Conservation (phyloP, 2,329 filamentous ascomycete species). For the Zelopaecilomyces penicillatus region DNA sequence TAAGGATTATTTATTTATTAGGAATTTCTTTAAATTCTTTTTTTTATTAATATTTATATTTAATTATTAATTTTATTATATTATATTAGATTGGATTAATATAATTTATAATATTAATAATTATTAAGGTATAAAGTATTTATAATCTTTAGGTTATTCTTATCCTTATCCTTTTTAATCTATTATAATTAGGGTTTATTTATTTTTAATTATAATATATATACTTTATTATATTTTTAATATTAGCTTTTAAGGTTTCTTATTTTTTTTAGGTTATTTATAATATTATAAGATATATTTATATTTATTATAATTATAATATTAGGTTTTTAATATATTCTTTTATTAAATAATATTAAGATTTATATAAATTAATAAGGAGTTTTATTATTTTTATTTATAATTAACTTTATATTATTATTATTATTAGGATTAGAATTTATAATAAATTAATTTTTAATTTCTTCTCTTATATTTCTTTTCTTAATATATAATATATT, state of each 20-base stretch:
- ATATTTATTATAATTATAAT: background rate
- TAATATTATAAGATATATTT: no score
- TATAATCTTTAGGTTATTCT: no score
- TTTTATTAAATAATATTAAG: background rate
- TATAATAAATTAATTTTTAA: no score
- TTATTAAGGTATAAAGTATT: no score
- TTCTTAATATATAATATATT: no score
- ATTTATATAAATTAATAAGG: no score
- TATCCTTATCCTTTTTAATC: background rate
- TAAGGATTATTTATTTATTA: background rate
- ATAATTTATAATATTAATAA: background rate
- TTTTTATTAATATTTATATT: background rate
- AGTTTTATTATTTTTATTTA: no score
- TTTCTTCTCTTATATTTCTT: no score
- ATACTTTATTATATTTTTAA: slow-evolving; percentile 1
- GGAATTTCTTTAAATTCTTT: no score
- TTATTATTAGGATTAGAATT: no score
- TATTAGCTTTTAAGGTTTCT: no score
- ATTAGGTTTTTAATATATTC: background rate
- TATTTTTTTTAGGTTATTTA: background rate
- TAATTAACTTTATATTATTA: background rate
- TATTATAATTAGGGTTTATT: background rate
- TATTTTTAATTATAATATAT: background rate
- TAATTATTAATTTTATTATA: background rate
- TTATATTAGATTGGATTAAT: background rate